Base-by-base conservation (phyloP, 495 filamentous ascomycete species). In the Aspergillus bridgeri region DNA sequence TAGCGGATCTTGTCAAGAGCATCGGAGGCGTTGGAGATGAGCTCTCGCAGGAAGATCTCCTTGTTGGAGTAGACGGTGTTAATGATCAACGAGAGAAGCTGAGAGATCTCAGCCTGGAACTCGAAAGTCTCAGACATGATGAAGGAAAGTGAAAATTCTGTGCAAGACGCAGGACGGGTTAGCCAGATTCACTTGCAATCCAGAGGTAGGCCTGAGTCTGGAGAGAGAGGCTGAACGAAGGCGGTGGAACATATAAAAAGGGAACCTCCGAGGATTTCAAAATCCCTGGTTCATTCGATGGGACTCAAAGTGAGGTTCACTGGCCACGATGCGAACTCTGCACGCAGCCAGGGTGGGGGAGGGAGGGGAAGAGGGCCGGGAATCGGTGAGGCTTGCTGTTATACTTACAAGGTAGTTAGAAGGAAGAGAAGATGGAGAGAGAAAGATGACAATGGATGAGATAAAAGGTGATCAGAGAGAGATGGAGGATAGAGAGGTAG, bases 21-120 rank as follows among this genome's bases (percentile, higher is more conserved):
- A 87, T 98, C 94, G 65, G 93, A 97, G 69, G 86, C 85, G 81
- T 98, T 98, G 77, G 94, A 98, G 66, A 98, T 89, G 66, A 98
- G 75, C 77, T 98, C 94, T 86, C 94, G 83, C 65, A 98, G 80
- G 87, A 98, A 98, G 77, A 98, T 98, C 81, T 97, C 94, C 86
- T 98, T 98, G 85, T 98, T 98, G 62, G 92, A 96, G 86, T 98
- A 98, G 81, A 98, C 94, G 59, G 94, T 98, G 89, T 98, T 98
- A 83, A 98, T 98, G 79, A 98, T 98, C 70, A 98, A 87, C 60
- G 88, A 91, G 71, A 98, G 89, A 53, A 98, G 90, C 91, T 98
- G 94, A 87, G 91, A 96, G 77, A 98, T 98, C 88, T 97, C 93
- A 88, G 92, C 93, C 86, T 98, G 94, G 83, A 98, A 98, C 87